Conservation (phyloP, 495 filamentous ascomycete species). For the Penicillium canescens region DNA sequence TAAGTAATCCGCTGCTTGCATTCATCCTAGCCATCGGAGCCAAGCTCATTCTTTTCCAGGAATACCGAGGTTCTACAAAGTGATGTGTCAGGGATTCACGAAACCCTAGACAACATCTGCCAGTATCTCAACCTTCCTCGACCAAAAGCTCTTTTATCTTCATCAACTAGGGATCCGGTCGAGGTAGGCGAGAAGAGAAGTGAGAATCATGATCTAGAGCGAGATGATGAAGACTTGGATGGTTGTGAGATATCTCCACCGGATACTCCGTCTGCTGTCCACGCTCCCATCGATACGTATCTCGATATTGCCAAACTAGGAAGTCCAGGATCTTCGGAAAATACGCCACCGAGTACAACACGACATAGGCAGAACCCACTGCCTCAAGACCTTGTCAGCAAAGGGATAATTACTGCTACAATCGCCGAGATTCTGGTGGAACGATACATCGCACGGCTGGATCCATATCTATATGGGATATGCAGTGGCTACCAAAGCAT, state of each 20-base stretch:
- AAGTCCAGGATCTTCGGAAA: constrained; percentile 23
- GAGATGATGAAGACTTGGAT: constrained; percentile 24
- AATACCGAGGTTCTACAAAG: constrained; percentile 25
- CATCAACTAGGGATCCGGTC: constrained; percentile 7
- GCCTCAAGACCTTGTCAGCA: constrained; percentile 39
- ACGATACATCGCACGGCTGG: constrained; percentile 40
- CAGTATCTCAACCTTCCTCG: constrained; percentile 15
- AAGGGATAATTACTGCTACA: constrained; percentile 31
- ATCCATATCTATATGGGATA: constrained; percentile 46
- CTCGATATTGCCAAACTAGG: constrained; percentile 29
- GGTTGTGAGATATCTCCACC: constrained; percentile 32
- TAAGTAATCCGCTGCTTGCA: constrained; percentile 3
- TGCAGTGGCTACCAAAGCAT: constrained; percentile 34
- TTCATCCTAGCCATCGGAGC: neutral
- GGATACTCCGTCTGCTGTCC: constrained; percentile 30
- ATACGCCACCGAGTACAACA: constrained; percentile 25
- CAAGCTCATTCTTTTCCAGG: constrained; percentile 4
- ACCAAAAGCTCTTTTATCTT: constrained; percentile 12
- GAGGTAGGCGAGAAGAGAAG: constrained; percentile 1
- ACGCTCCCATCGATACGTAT: constrained; percentile 41
- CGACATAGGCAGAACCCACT: constrained; percentile 17
- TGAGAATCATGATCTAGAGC: constrained; percentile 15
- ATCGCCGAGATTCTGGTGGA: constrained; percentile 37
- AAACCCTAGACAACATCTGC: constrained; percentile 11
- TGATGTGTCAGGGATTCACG: constrained; percentile 14